Base-by-base conservation (phyloP, 1,284 basidiomycete species). In the Papiliotrema terrestris region DNA sequence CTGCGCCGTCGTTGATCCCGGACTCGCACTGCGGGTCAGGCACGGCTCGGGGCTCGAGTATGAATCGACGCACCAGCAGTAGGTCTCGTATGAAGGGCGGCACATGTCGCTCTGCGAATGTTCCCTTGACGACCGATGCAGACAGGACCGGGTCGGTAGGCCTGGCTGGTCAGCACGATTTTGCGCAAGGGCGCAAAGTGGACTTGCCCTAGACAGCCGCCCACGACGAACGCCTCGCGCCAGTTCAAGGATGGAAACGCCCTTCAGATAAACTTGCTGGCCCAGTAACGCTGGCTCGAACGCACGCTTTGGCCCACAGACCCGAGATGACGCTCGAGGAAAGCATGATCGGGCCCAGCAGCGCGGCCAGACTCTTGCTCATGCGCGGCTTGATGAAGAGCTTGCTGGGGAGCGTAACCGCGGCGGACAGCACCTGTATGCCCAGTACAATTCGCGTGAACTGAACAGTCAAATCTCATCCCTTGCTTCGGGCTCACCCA, bases 101-200 rank as follows among this genome's bases (percentile, higher is more conserved):
- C 23, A 65, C 62, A 44, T 65, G 62, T 14, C 56, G 60, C 41
- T 65, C 62, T 29, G 60, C 58, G 46, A 62, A 65, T 13, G 60
- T 54, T n/a, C 62, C 62, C 46, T 65, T 65, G 56, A 65, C 62
- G 23, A 65, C 62, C 29, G 58, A 56, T 14, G 62, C 61, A n/a
- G 62, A 60, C 8, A 65, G 58, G 17, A 65, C 61, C 1, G 62
- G 62, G 50, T 65, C 62, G 15, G 61, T 63, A 14, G 61, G 61
- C 3, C 61, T 64, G 29, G 20, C 36, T 8, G n/a, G 38, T 38
- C 37, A 49, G 43, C 45, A 14, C 23, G 22, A 20, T 20, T 39
- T 3, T 14, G n/a, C 25, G 3, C 2, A 41, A 29, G n/a, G 32
- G 8, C 46, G 29, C 29, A 48, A n/a, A 35, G 29, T 8, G 22